Evolutionary conservation across 352 stramenopile genomes (phyloP).

Genomic region (Globisporangium echinulatum): DNA sequence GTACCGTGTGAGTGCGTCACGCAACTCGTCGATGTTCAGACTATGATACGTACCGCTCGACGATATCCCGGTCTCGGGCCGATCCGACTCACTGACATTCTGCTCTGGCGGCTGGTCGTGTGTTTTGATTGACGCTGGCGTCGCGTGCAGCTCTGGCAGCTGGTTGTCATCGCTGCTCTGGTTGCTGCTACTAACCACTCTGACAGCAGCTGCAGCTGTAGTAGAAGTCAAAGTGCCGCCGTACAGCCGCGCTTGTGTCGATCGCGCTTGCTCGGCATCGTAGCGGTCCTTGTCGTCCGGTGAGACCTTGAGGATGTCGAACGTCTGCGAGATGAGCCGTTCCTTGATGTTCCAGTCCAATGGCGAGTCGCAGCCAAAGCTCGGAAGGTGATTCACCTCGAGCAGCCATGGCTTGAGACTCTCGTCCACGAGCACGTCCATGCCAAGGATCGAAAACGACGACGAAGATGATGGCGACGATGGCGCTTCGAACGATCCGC

Average conservation of each 20-base stretch:
- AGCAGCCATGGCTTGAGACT: constrained; percentile 94
- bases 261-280: constrained; percentile 53
- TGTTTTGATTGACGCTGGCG: neutral
- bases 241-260: constrained; percentile 61
- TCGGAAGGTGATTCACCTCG: constrained; percentile 96
- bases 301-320: constrained; percentile 83
- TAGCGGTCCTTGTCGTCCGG: constrained; percentile 76
- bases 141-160: constrained; percentile 7
- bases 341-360: constrained; percentile 95
- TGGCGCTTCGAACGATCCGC: neutral
- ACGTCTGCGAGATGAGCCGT: constrained; percentile 89
- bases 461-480: constrained; percentile 24
- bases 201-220: no score
- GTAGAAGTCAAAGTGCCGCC: constrained; percentile 9
- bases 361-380: constrained; percentile 92
- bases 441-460: constrained; percentile 92
- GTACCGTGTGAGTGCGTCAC: constrained; percentile 34
- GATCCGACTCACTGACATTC: constrained; percentile 1
- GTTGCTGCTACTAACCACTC: constrained; percentile 6
- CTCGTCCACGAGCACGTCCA: constrained; percentile 96
- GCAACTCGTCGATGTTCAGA: constrained; percentile 32
- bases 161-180: constrained; percentile 10
- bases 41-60: neutral
- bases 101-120: constrained; percentile 10
- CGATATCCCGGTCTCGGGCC: neutral